phyloP scores from a whole-genome alignment of 1,284 basidiomycete genomes.

The Fomitopsis palustris region DNA sequence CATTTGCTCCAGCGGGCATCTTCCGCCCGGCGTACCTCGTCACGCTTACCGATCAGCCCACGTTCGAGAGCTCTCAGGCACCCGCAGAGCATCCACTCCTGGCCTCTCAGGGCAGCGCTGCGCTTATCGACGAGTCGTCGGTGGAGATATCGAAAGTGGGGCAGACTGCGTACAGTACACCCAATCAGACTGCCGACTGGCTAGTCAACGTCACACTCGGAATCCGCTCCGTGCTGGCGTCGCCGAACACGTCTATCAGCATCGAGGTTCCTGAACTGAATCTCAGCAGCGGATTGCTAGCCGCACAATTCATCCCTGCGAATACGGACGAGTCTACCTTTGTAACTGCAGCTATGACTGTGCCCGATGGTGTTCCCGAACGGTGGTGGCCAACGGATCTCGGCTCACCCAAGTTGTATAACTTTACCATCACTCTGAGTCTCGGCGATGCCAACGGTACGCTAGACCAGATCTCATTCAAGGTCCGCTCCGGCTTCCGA shows the following conservation, averaged over 20 bases:
- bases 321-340: constrained; percentile 33
- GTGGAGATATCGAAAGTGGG: constrained; percentile 53
- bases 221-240: constrained; percentile 38
- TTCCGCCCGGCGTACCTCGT: constrained; percentile 52
- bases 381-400: constrained; percentile 57
- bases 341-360: constrained; percentile 41
- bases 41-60: constrained; percentile 30
- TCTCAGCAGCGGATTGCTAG: constrained; percentile 29
- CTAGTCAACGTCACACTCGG: constrained; percentile 52
- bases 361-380: constrained; percentile 43
- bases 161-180: constrained; percentile 37
- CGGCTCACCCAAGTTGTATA: constrained; percentile 51
- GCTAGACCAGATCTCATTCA: constrained; percentile 22
- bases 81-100: constrained; percentile 18
- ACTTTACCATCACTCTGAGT: constrained; percentile 38
- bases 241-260: constrained; percentile 33
- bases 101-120: constrained; percentile 24
- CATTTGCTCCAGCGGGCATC: constrained; percentile 53
- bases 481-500: constrained; percentile 52
- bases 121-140: constrained; percentile 51
- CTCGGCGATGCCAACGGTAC: constrained; percentile 11
- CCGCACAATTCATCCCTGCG: constrained; percentile 27
- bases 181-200: constrained; percentile 47
- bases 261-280: constrained; percentile 47
- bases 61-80: constrained; percentile 12